Conservation (phyloP, 73 alveolate species). For the Paramecium caudatum region DNA sequence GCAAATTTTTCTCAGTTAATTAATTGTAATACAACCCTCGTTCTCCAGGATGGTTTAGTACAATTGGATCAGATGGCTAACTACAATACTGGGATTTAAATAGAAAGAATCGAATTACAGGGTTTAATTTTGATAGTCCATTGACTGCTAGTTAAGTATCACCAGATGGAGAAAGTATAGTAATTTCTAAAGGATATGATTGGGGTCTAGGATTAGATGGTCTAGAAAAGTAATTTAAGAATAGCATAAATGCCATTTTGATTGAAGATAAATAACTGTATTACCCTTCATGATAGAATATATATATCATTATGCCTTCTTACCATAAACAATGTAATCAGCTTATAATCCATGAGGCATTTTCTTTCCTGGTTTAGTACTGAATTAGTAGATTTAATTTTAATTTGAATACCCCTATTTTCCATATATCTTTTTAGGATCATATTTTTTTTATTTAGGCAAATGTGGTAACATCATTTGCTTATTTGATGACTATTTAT, state of each 20-base stretch:
- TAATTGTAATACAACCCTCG: not conserved
- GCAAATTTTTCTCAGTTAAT: conserved; percentile 15
- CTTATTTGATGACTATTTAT: conserved; percentile 35
- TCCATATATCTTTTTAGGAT: conserved; percentile 50
- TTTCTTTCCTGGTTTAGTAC: conserved; percentile 16
- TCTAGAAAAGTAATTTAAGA: not conserved
- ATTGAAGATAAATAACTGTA: not conserved
- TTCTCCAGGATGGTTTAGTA: conserved; percentile 11
- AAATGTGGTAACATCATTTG: conserved; percentile 45
- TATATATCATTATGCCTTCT: conserved; percentile 46
- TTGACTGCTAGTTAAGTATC: conserved; percentile 59
- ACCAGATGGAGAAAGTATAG: conserved; percentile 58
- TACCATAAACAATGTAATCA: conserved; percentile 51
- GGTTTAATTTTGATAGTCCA: conserved; percentile 25
- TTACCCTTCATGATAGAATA: conserved; percentile 11
- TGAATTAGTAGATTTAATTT: conserved; percentile 28
- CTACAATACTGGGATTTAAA: conserved; percentile 69
- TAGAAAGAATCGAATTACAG: conserved; percentile 8
- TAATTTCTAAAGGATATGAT: conserved; percentile 64
- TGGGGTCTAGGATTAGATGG: conserved; percentile 71
- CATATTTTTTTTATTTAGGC: conserved; percentile 27
- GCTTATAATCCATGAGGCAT: not conserved
- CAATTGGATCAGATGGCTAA: conserved; percentile 55
- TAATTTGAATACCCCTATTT: not conserved
- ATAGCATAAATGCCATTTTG: not conserved